phyloP scores from a whole-genome alignment of 164 flowering plant species.

The Sextonia rubra region DNA sequence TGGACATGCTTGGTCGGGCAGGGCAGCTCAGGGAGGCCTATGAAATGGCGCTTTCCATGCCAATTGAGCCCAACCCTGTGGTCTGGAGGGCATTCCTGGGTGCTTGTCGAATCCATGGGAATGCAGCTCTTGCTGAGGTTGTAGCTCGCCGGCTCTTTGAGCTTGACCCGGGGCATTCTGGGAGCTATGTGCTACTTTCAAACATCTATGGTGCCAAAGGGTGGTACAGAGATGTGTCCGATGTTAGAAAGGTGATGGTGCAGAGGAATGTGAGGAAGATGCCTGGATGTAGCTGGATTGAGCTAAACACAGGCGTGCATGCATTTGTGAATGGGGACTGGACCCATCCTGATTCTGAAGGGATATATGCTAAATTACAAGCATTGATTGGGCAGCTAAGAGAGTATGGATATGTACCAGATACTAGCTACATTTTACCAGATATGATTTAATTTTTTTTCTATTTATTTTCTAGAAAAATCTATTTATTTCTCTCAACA shows the following conservation, averaged over 20 bases:
- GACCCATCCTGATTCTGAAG: slow-evolving; percentile 38
- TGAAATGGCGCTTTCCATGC: slow-evolving; percentile 34
- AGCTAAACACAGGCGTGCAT: slow-evolving; percentile 51
- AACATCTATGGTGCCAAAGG: slow-evolving; percentile 55
- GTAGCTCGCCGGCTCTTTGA: slow-evolving; percentile 40
- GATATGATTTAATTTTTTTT: background rate
- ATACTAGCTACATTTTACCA: background rate
- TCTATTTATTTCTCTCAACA: too few relatives aligned
- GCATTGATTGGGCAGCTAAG: slow-evolving; percentile 33
- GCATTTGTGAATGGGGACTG: slow-evolving; percentile 49
- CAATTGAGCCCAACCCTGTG: slow-evolving; percentile 45
- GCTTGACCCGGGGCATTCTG: slow-evolving; percentile 61
- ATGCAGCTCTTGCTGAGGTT: slow-evolving; percentile 42
- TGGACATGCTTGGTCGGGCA: slow-evolving; percentile 73
- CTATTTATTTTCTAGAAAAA: background rate
- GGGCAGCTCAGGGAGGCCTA: slow-evolving; percentile 52
- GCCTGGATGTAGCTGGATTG: slow-evolving; percentile 83
- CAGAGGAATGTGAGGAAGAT: slow-evolving; percentile 46
- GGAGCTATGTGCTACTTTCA: slow-evolving; percentile 66
- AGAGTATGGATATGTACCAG: slow-evolving; percentile 31
- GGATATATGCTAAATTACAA: slow-evolving; percentile 36
- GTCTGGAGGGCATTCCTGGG: slow-evolving; percentile 63
- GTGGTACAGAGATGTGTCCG: slow-evolving; percentile 47
- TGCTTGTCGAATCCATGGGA: slow-evolving; percentile 51
- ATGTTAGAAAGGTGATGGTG: slow-evolving; percentile 52